Evolutionary conservation across 257 asterid genomes (phyloP), one percentile per base, ranked within the genome.

Genomic region (Solanum etuberosum): DNA sequence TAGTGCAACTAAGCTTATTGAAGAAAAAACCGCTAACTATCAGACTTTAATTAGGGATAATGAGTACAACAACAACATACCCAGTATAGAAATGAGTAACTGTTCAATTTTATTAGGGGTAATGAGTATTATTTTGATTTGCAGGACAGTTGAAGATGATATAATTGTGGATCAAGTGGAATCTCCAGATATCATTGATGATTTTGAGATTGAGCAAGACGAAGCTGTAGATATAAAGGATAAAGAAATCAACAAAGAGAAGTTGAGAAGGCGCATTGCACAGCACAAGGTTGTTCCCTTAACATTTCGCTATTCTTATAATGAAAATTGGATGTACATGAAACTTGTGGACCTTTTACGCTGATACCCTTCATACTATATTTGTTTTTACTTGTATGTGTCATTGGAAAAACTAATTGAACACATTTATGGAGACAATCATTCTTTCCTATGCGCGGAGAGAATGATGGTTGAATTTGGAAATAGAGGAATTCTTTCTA

Each of bases 121-220:
- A 72, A n/a, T 61, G 46, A 13, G 70, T 35, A 40, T 77, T 35
- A 18, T 8, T 86, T 61, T 78, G 82, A 43, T 91, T 84, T 92
- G 88, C 98, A 97, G 99, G 89, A 93, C 98, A 8, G 93, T 94
- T 59, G 99, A 97, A 91, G 98, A 94, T 90, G 98, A 97, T 88
- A 90, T 95, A 91, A 80, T 94, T 88, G 91, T 95, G 90, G 98
- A 95, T 89, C 96, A 90, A 54, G 94, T 93, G 87, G 98, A 97
- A 68, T 86, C 98, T 78, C 95, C 97, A 2, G 98, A 97, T 91
- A 89, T 97, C 87, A 80, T 97, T 91, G 99, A 97, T 88, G 99
- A 97, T 91, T 93, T 97, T 90, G 98, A 95, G 89, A 93, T 97
- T 87, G 96, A 94, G 68, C 97, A 94, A 89, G 98, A 94, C 73